These are phyloP conservation scores for Paraleonurus japonicus DNA, from an alignment of 257 asterid genomes.

Conservation along the genomic window DNA sequence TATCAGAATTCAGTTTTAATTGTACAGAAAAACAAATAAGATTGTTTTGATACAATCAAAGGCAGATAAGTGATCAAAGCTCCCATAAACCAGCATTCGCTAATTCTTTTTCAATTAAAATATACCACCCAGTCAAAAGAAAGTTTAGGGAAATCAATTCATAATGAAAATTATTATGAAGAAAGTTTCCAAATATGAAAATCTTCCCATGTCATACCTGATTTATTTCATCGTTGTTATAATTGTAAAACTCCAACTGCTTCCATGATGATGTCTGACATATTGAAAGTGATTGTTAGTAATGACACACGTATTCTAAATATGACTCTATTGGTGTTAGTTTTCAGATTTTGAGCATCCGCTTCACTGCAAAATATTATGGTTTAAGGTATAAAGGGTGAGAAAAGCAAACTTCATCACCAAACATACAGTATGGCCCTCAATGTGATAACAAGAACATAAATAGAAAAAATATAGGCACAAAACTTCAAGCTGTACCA, in stretches of 20 bases:
- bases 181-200: constrained; percentile 3
- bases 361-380: not conserved
- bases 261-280: constrained; percentile 63
- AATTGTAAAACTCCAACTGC: constrained; percentile 60
- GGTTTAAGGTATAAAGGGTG: not conserved
- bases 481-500: not conserved
- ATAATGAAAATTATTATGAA: not conserved
- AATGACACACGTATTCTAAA: not conserved
- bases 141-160: not conserved
- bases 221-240: constrained; percentile 91
- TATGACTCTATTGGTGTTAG: not conserved
- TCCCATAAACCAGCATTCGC: not conserved
- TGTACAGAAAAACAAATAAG: not conserved
- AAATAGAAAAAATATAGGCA: not conserved
- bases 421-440: not conserved
- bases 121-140: not conserved
- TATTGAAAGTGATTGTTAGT: constrained; percentile 24
- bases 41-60: not conserved
- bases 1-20: not conserved
- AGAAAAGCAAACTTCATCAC: not conserved
- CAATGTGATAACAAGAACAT: not conserved
- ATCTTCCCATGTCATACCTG: constrained; percentile 51
- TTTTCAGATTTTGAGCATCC: constrained; percentile 6
- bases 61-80: not conserved
- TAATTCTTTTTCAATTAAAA: not conserved